Base-by-base conservation (phyloP, 345 rosid species). In the Gossypium anomalum region DNA sequence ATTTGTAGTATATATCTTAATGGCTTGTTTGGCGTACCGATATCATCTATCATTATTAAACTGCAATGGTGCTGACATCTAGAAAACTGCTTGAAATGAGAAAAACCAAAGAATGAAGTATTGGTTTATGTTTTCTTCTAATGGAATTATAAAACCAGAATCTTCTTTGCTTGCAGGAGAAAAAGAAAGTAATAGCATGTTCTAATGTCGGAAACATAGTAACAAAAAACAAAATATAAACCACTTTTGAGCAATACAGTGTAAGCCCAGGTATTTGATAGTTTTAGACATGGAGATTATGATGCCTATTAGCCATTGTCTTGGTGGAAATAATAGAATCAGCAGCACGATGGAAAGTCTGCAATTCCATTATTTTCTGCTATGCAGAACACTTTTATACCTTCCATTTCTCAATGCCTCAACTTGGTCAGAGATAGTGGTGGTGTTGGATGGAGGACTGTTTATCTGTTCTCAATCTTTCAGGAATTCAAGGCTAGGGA, bases 391-490 rank as follows among this genome's bases (percentile, higher is more conserved):
- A 80, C 98, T 90, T 58, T 79, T 88, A 71, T 92, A 94, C 86
- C 80, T 87, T 56, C 97, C 97, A 57, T 92, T 92, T 74, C 91
- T 92, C 72, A 94, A 5, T 19, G 92, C 89, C 79, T 94, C 97
- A 71, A 90, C 27, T 76, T 92, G 97, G 77, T 92, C 97, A 71
- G 87, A 90, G 56, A 92, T 84, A 71, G 87, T 83, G 53, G 88
- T 92, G 91, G 90, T 90, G 85, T 73, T 94, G 3, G 97, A 90
- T 73, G 94, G 97, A 60, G 94, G 97, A 60, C 90, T 87, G 77
- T 80, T 76, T 20, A 92, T 51, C 97, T 97, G 92, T 75, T 85
- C 74, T 3, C 94, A 89, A 79, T 92, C 92, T 78, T 87, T 92
- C 12, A 77, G 61, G 85, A 90, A 94, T 75, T 94, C 94, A 7